phyloP scores from a whole-genome alignment of 805 yeast genomes.

The Nakazawaea wyomingensis region DNA sequence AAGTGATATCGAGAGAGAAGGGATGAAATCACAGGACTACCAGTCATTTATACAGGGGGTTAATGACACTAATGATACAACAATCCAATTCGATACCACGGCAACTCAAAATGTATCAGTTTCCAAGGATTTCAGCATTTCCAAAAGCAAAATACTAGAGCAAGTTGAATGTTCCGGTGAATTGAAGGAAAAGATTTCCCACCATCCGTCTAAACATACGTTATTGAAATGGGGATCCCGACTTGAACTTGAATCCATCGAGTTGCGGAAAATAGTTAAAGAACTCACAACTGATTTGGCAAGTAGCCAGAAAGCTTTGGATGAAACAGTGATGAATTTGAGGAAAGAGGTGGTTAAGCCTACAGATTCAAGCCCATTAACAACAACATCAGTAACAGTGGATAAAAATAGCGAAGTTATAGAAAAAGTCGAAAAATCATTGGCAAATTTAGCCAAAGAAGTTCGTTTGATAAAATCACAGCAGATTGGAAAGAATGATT shows the following conservation, averaged over 20 bases:
- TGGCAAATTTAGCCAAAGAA: neutral
- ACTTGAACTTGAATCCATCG: slow-evolving; percentile 43
- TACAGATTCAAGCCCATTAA: too few relatives aligned
- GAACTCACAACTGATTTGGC: slow-evolving; percentile 14
- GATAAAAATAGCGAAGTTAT: too few relatives aligned
- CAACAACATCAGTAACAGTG: too few relatives aligned
- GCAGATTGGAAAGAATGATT: neutral
- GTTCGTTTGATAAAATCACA: neutral
- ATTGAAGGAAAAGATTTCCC: neutral
- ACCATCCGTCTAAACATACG: slow-evolving; percentile 26
- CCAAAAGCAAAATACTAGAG: neutral
- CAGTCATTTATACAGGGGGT: too few relatives aligned
- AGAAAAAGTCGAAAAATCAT: neutral
- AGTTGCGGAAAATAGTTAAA: slow-evolving; percentile 25
- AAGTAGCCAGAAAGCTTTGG: slow-evolving; percentile 14
- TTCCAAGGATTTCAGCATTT: neutral
- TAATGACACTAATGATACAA: slow-evolving; percentile 10
- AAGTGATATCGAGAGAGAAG: slow-evolving; percentile 1
- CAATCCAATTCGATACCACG: slow-evolving; percentile 20
- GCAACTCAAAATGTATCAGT: neutral
- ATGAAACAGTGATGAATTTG: too few relatives aligned
- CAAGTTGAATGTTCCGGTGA: neutral
- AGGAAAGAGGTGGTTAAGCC: too few relatives aligned
- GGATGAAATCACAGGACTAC: neutral
- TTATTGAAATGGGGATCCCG: slow-evolving; percentile 44